Evolutionary conservation across 164 flowering plant genomes (phyloP).

Genomic region (Litsea cubeba): DNA sequence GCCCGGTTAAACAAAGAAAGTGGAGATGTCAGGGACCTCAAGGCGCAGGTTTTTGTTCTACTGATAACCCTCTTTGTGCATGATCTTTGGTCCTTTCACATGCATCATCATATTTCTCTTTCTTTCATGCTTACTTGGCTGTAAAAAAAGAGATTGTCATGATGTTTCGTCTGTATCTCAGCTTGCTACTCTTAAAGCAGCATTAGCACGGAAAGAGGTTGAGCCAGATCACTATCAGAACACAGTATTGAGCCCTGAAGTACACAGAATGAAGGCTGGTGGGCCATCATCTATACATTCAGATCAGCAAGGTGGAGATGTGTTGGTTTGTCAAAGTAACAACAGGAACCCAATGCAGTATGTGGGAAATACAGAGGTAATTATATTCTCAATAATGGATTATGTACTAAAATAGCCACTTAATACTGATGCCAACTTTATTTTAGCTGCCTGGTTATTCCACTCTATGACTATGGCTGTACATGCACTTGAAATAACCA

Average conservation of each 20-base stretch:
- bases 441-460: background rate
- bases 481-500: background rate
- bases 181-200: constrained; percentile 77
- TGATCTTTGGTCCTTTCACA: background rate
- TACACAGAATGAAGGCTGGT: constrained; percentile 22
- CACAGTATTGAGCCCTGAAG: constrained; percentile 46
- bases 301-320: constrained; percentile 30
- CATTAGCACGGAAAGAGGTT: constrained; percentile 63
- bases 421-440: too few species aligned
- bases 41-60: constrained; percentile 53
- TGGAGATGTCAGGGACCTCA: constrained; percentile 63
- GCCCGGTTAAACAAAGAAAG: constrained; percentile 62
- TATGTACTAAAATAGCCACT: too few species aligned
- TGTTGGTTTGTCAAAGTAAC: constrained; percentile 16
- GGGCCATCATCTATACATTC: constrained; percentile 37
- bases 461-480: background rate
- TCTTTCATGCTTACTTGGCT: background rate
- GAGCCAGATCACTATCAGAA: constrained; percentile 26
- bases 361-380: constrained; percentile 47
- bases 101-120: background rate
- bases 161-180: constrained; percentile 13
- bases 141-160: background rate
- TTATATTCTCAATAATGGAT: too few species aligned
- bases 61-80: background rate
- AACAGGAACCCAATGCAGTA: constrained; percentile 46